These are phyloP conservation scores for Helminthosporium solani DNA, from an alignment of 2,329 filamentous ascomycete genomes.

Conservation along the genomic window DNA sequence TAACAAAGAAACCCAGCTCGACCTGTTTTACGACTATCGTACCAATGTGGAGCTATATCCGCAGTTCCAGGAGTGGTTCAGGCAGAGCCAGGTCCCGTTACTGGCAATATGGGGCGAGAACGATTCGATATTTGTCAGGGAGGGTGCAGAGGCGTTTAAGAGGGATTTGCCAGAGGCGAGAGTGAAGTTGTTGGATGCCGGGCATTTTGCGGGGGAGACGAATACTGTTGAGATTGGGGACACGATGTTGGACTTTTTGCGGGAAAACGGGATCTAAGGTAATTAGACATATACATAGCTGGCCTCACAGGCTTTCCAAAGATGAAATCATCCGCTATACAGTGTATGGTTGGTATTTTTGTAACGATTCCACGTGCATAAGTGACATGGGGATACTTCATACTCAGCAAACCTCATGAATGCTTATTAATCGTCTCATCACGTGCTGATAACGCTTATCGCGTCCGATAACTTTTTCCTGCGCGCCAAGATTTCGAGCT, in stretches of 20 bases:
- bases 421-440: background rate
- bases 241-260: constrained; percentile 42
- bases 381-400: too few relatives aligned
- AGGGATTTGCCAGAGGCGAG: constrained; percentile 52
- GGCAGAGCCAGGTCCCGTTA: constrained; percentile 53
- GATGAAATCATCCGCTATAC: too few relatives aligned
- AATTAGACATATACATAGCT: too few relatives aligned
- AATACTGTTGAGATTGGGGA: constrained; percentile 34
- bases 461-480: constrained; percentile 9
- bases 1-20: constrained; percentile 56
- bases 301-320: too few relatives aligned
- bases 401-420: too few relatives aligned
- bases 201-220: constrained; percentile 57
- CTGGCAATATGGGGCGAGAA: constrained; percentile 61
- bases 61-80: constrained; percentile 57
- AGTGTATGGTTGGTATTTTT: too few relatives aligned
- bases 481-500: constrained; percentile 15
- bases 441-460: constrained; percentile 1
- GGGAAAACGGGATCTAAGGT: constrained; percentile 15
- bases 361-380: too few relatives aligned
- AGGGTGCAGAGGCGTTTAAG: constrained; percentile 57
- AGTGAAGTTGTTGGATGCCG: constrained; percentile 55
- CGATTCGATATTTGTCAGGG: constrained; percentile 53
- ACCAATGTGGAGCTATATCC: constrained; percentile 58
- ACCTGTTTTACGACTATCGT: constrained; percentile 59